These are phyloP conservation scores for Canna indica DNA, from an alignment of 176 grass and related monocot genomes.

Conservation along the genomic window DNA sequence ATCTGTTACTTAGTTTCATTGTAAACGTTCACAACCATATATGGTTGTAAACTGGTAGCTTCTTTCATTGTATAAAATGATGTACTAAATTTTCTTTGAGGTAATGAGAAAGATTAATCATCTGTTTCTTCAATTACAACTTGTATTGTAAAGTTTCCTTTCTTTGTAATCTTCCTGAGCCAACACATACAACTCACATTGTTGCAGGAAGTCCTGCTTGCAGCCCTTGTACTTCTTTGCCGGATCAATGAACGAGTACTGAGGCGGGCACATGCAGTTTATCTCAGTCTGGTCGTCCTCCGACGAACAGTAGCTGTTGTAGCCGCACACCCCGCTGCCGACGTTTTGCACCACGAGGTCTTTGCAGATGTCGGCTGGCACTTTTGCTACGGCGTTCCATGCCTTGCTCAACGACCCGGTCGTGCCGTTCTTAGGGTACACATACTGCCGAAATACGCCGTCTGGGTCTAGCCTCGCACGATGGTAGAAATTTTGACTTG, in stretches of 20 bases:
- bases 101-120: too few species aligned
- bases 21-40: too few species aligned
- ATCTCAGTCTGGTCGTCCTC: not conserved
- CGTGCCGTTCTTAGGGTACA: conserved; percentile 19
- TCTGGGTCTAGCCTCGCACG: conserved; percentile 36
- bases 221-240: conserved; percentile 32
- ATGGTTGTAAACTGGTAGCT: too few species aligned
- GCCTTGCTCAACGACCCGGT: not conserved
- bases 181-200: not conserved
- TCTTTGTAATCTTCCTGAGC: too few species aligned
- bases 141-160: too few species aligned
- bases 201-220: conserved; percentile 13
- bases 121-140: too few species aligned
- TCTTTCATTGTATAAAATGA: too few species aligned
- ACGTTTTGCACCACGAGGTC: not conserved
- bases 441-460: conserved; percentile 29
- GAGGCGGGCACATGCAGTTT: conserved; percentile 27
- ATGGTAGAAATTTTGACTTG: conserved; percentile 11
- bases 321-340: conserved; percentile 36
- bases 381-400: not conserved
- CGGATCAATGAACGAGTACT: conserved; percentile 23
- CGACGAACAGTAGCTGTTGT: conserved; percentile 38
- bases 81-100: too few species aligned
- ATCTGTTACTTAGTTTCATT: too few species aligned
- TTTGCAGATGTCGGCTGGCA: not conserved